phyloP scores from a whole-genome alignment of 2,329 filamentous ascomycete genomes.

The Dactylellina haptotyla region DNA sequence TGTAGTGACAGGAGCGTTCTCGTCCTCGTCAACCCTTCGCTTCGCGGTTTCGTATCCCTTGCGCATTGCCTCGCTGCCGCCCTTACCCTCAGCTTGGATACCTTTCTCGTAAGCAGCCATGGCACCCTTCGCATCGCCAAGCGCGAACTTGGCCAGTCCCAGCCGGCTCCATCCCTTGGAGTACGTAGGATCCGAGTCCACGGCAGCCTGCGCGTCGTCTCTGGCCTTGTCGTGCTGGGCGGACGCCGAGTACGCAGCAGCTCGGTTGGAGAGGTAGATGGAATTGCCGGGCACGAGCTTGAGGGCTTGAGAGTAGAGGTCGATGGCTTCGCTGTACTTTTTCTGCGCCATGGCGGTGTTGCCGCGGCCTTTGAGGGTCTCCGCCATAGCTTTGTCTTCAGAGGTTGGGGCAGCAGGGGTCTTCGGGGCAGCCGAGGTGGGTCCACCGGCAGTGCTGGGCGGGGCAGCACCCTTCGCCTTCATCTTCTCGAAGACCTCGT shows the following conservation, averaged over 20 bases:
- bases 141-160: conserved; percentile 87
- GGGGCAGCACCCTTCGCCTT: conserved; percentile 70
- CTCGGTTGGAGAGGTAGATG: conserved; percentile 97
- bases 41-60: conserved; percentile 95
- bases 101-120: conserved; percentile 95
- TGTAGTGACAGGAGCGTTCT: conserved; percentile 66
- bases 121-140: conserved; percentile 87
- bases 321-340: conserved; percentile 84
- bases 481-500: conserved; percentile 94
- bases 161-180: conserved; percentile 97
- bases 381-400: conserved; percentile 79
- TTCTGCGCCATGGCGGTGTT: conserved; percentile 96
- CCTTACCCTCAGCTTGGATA: conserved; percentile 92
- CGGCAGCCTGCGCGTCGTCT: conserved; percentile 89
- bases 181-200: conserved; percentile 87
- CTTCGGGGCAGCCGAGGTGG: conserved; percentile 60
- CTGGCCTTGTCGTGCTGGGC: conserved; percentile 85
- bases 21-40: conserved; percentile 83
- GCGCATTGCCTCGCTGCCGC: conserved; percentile 96
- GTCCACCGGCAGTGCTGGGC: conserved; percentile 61
- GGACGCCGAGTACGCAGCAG: conserved; percentile 87
- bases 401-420: conserved; percentile 59
- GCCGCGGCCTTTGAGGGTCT: conserved; percentile 86
- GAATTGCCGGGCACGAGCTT: conserved; percentile 83
- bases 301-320: conserved; percentile 87